Conservation (phyloP, 2,329 filamentous ascomycete species). For the Penicillium sp. region DNA sequence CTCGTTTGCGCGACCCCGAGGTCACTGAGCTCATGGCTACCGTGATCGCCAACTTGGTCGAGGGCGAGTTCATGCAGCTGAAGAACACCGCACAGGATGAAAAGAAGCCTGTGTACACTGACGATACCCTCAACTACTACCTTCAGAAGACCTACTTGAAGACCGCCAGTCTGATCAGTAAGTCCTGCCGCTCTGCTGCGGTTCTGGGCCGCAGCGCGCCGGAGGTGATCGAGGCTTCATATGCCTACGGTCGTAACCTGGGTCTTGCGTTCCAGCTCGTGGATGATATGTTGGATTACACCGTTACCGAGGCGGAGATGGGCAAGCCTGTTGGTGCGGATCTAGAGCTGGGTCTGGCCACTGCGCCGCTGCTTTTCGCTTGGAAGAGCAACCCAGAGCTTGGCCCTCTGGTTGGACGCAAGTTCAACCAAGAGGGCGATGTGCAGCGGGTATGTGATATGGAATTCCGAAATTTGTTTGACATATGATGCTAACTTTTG, state of each 20-base stretch:
- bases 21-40: constrained; percentile 93
- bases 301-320: constrained; percentile 77
- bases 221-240: constrained; percentile 85
- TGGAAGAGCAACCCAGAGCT: constrained; percentile 88
- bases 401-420: constrained; percentile 85
- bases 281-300: constrained; percentile 98
- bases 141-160: constrained; percentile 98
- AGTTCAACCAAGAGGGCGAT: constrained; percentile 82
- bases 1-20: constrained; percentile 85
- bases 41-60: constrained; percentile 95
- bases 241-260: constrained; percentile 88
- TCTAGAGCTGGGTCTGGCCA: constrained; percentile 88
- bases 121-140: constrained; percentile 90
- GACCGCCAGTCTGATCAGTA: constrained; percentile 92
- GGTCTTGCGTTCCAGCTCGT: constrained; percentile 96
- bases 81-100: constrained; percentile 94
- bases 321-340: constrained; percentile 96
- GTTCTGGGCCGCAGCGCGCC: constrained; percentile 76
- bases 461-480: background rate
- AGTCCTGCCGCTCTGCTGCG: constrained; percentile 88
- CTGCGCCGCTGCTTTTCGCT: constrained; percentile 89
- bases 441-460: constrained; percentile 69
- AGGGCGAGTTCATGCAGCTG: constrained; percentile 99
- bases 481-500: constrained; percentile 11
- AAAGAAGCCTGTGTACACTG: constrained; percentile 78